Evolutionary conservation across 331 rosid genomes (phyloP), one percentile per base, ranked within the genome.

Genomic region (Prunus yedoensis): DNA sequence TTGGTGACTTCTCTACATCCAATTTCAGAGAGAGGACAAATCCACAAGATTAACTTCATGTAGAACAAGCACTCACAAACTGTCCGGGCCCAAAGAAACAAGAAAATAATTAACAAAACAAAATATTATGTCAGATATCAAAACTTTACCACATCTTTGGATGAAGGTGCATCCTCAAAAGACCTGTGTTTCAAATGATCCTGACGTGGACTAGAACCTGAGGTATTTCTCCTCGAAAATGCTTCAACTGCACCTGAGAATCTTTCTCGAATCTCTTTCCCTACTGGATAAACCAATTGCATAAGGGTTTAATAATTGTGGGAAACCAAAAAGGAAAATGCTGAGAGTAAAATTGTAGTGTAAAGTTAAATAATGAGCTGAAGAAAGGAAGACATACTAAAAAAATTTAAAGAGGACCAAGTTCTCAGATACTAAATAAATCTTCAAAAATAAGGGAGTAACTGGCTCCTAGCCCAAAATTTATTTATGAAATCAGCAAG

Each of bases 211-310:
- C 88, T 87, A 74, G 98, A 17, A 67, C 78, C 81, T 50, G 87
- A 46, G 23, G 76, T 87, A 77, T 89, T 91, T 85, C 89, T 91
- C 76, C 97, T 77, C 30, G 94, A 77, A 82, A 88, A 87, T 60
- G 82, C 89, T 83, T 95, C 99, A 77, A 88, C 93, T 18, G 93
- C 96, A 77, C 96, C 99, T 8, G 96, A 84, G 69, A 87, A 87
- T 82, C 92, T 87, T 65, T 92, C 99, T 78, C 98, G 90, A 70
- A 88, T 83, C 80, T 92, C 99, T 81, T 86, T 95, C 61, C 96
- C 98, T 76, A 79, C 99, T 95, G 83, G 78, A 89, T 15, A 56
- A 82, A 70, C 67, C 65, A 85, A 85, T 47, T 53, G 79, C 77
- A 82, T n/a, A 73, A 74, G 70, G 52, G 61, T 76, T 85, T 71